These are phyloP conservation scores for Phytophthora cactorum DNA, from an alignment of 352 stramenopile genomes.

Conservation along the genomic window DNA sequence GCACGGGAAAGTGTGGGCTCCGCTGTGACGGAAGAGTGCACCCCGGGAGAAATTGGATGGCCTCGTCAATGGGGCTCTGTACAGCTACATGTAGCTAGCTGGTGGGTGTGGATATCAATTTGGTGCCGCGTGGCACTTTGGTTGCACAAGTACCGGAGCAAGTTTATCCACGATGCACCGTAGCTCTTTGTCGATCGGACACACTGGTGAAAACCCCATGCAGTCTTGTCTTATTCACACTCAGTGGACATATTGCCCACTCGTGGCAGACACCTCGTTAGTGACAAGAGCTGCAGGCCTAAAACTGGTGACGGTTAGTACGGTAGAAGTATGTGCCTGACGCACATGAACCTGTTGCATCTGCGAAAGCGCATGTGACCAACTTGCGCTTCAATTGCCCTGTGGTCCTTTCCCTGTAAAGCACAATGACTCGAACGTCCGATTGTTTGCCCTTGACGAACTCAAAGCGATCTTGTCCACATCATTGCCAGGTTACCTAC, in stretches of 20 bases:
- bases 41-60: slow-evolving; percentile 13
- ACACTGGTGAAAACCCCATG: slow-evolving; percentile 7
- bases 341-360: not conserved
- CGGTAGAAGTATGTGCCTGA: slow-evolving; percentile 7
- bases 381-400: slow-evolving; percentile 6
- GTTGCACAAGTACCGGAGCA: not conserved
- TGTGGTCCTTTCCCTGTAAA: slow-evolving; percentile 22
- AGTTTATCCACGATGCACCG: not conserved
- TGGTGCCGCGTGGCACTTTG: not conserved
- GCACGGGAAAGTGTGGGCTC: slow-evolving; percentile 9
- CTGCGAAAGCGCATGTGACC: slow-evolving; percentile 8
- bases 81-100: not conserved
- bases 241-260: not conserved
- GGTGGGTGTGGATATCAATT: not conserved
- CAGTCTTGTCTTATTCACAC: not conserved
- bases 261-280: not conserved
- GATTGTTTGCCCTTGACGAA: slow-evolving; percentile 18
- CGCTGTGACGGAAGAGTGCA: slow-evolving; percentile 7
- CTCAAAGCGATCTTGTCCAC: slow-evolving; percentile 17
- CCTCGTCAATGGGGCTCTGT: slow-evolving; percentile 1
- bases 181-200: not conserved
- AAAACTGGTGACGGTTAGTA: slow-evolving; percentile 11
- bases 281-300: not conserved
- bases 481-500: slow-evolving; percentile 24
- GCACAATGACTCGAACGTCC: slow-evolving; percentile 21